Evolutionary conservation across 2,329 filamentous ascomycete species (phyloP), one percentile per base, ranked within the genome.

Genomic region (Falciphora oryzae): DNA sequence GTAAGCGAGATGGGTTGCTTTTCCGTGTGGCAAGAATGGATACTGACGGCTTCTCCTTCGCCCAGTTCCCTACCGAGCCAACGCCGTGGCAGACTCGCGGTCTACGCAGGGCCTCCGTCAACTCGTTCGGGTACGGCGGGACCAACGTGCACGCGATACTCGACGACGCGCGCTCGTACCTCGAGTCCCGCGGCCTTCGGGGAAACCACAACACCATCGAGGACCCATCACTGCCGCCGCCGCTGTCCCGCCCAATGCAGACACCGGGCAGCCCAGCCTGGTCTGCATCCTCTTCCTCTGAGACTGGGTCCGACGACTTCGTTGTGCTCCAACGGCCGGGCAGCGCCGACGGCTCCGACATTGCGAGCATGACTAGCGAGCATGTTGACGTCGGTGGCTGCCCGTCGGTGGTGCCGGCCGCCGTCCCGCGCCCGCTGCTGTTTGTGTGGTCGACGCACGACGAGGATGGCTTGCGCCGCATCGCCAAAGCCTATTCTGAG

Each of bases 51-150:
- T 31, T 11, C 22, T 25, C 10, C 32, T 16, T 32, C 13, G 28
- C 64, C 22, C 16, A 73, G 69, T 65, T 75, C 10, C 70, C 71
- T 0, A 69, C 64, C 8, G 53, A 68, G 50, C 63, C 63, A 25
- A 68, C 68, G 6, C 16, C 66, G 4, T 75, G 73, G 73, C 73
- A 72, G 0, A 28, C 64, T 1, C 59, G 57, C 13, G 65, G 64
- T 22, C 38, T 70, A 0, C 64, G 66, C 1, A 66, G 73, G 0
- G 71, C 69, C 0, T 70, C 69, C 3, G 67, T 75, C 32, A 74
- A 72, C 63, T 71, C 68, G 1, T 73, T 73, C 50, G 73, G 73
- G 3, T 74, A 67, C 53, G 73, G 73, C 5, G 73, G 73, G 0
- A 68, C 72, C 2, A 75, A 75, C 61, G 69, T 67, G 0, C 73